Evolutionary conservation across 768 basidiomycete genomes (phyloP), one percentile per base, ranked within the genome.

Genomic region (Suillus weaverae): DNA sequence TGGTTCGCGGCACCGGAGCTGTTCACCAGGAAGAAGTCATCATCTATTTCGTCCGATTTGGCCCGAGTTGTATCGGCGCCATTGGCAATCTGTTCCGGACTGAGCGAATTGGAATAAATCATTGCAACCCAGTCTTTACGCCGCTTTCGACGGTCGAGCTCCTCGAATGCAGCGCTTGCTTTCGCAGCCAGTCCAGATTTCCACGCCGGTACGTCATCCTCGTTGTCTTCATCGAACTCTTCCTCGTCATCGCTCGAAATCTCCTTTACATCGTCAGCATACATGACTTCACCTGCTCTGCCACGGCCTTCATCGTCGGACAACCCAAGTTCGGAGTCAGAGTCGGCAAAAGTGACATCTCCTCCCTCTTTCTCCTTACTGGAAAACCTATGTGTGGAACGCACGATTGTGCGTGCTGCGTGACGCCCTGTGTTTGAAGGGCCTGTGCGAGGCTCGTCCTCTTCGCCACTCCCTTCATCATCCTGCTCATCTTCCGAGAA

Each of bases 71-170:
- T 46, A n/a, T 38, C 38, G 11, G 78, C 74, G 8, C 84, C 85
- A 1, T 74, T 71, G 1, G 90, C 71, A 46, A 96, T 86, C 70
- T 93, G 83, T 62, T 85, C 82, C 0, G 94, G 90, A 4, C 89
- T 84, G 13, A 94, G 82, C 5, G 82, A 74, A 51, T 84, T 84
- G 44, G 83, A 81, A 75, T 98, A 98, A 61, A 98, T 92, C 54
- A 97, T 84, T 60, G 89, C 89, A 71, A 89, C 93, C 86, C 95
- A 92, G 72, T 97, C 87, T 69, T 85, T 87, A 65, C 83, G 81
- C 43, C 81, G 80, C 10, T 75, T 79, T 32, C 67, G 61, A 16
- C 77, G 70, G 0, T 74, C 69, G 2, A 80, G 75, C 9, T 80
- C 78, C 4, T 82, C 75, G 55, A 85, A 83, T 22, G 80, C 72